Percentiles rank a stretch among this genome's conserved stretches.
Evolutionary conservation across 75 land plant species (phyloP).

Genomic region (Chamaecyparis obtusa): DNA sequence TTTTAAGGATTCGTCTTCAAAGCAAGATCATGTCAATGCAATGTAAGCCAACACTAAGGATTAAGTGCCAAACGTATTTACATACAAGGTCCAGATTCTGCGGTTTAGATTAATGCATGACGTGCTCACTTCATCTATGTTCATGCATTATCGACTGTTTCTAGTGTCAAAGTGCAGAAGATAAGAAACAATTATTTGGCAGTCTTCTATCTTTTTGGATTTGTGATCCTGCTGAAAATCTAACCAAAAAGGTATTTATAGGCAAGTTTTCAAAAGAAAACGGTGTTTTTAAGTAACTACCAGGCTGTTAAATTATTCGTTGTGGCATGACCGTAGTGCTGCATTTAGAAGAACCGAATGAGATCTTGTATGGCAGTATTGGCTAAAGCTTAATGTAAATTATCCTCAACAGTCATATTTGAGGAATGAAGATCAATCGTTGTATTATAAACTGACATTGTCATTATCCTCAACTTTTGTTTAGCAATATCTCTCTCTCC

Average conservation of each 20-base stretch:
- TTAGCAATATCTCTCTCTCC: too few relatives aligned
- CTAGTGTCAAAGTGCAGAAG: neutral
- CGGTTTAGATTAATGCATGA: neutral
- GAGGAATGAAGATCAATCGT: neutral
- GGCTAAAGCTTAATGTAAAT: neutral
- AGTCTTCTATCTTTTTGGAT: neutral
- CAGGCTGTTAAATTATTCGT: neutral
- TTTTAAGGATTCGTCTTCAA: neutral
- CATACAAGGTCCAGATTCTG: neutral
- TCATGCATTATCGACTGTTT: neutral
- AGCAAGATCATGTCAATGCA: neutral
- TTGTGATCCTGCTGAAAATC: neutral
- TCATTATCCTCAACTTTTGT: neutral
- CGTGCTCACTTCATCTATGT: neutral
- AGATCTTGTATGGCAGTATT: neutral
- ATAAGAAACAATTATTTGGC: neutral
- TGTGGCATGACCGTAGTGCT: neutral
- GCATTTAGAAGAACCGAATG: neutral
- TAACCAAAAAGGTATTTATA: neutral
- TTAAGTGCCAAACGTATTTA: neutral
- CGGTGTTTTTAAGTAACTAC: neutral
- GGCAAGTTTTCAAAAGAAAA: neutral
- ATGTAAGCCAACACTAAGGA: neutral
- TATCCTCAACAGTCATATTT: neutral
- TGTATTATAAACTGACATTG: neutral